Percentiles rank a stretch among this genome's conserved stretches.
Evolutionary conservation across 805 yeast species (phyloP).

Genomic region (Yarrowia yakushimensis): DNA sequence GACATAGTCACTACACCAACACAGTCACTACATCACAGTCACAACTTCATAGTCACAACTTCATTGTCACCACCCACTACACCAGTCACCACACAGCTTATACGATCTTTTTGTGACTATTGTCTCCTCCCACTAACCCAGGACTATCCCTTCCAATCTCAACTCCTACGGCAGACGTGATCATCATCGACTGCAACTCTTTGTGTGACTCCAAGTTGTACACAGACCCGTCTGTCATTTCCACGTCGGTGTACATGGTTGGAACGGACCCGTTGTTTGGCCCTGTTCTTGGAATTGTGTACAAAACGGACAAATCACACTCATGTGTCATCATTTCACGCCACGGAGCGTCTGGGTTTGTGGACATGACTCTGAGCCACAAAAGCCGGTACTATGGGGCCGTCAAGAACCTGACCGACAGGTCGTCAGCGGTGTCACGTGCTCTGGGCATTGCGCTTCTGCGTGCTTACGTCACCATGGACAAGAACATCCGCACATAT

Average conservation of each 20-base stretch:
- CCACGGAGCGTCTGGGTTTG: constrained; percentile 62
- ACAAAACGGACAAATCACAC: constrained; percentile 31
- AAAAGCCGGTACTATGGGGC: constrained; percentile 76
- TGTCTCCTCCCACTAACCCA: background rate
- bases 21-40: no score
- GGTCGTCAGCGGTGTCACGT: constrained; percentile 58
- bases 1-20: no score
- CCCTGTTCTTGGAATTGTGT: constrained; percentile 37
- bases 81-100: background rate
- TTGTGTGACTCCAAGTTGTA: constrained; percentile 14
- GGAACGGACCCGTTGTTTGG: constrained; percentile 40
- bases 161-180: constrained; percentile 3
- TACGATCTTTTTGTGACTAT: background rate
- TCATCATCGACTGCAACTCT: constrained; percentile 21
- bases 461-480: constrained; percentile 60
- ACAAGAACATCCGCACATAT: constrained; percentile 35
- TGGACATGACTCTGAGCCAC: constrained; percentile 53
- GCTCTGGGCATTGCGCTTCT: constrained; percentile 73
- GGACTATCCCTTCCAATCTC: constrained; percentile 7
- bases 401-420: constrained; percentile 58
- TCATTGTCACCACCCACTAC: no score
- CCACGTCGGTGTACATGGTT: constrained; percentile 39
- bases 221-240: background rate
- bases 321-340: constrained; percentile 37
- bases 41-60: no score